phyloP scores from a whole-genome alignment of 441 rosid genomes.

The Cnidoscolus chayamansa region DNA sequence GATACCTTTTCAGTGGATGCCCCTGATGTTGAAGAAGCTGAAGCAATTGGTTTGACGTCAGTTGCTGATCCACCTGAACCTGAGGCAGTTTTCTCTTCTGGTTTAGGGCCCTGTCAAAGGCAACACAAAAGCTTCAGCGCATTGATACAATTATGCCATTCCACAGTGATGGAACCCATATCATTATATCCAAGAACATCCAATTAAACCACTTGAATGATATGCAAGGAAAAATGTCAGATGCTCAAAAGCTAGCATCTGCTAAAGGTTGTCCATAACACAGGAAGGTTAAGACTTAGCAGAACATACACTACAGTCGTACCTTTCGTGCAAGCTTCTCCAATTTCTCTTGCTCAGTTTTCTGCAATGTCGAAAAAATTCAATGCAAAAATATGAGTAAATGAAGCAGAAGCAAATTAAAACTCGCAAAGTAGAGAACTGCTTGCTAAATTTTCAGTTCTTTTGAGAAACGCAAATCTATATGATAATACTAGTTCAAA shows the following conservation, averaged over 20 bases:
- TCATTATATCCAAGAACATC: too few relatives aligned
- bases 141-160: neutral
- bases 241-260: slow-evolving; percentile 7
- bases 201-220: neutral
- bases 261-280: neutral
- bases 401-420: neutral
- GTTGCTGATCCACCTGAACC: slow-evolving; percentile 39
- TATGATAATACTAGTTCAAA: neutral
- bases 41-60: slow-evolving; percentile 45
- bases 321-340: slow-evolving; percentile 92
- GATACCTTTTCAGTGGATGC: slow-evolving; percentile 60
- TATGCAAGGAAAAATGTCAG: neutral
- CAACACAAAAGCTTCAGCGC: slow-evolving; percentile 2
- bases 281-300: neutral
- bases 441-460: neutral
- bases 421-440: neutral
- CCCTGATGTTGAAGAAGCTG: slow-evolving; percentile 42
- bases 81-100: slow-evolving; percentile 54
- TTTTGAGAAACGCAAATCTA: neutral
- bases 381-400: neutral
- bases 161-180: too few relatives aligned
- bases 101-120: slow-evolving; percentile 50
- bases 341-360: slow-evolving; percentile 82
- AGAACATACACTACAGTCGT: slow-evolving; percentile 4
- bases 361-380: slow-evolving; percentile 45